Evolutionary conservation across 768 basidiomycete species (phyloP).

Genomic region (Suillus hirtellus): DNA sequence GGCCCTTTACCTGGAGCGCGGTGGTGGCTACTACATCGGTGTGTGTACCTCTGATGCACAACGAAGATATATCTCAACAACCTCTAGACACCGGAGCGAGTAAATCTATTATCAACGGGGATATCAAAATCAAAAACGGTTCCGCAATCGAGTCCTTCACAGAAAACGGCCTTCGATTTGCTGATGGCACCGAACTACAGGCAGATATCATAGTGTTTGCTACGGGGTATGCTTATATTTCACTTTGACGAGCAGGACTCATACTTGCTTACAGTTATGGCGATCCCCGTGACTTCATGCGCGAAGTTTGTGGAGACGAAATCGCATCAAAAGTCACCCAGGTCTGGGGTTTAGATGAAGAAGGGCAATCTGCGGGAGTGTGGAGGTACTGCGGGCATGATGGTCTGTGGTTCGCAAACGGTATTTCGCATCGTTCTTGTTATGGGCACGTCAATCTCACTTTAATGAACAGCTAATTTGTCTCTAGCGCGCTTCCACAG

Average conservation of each 20-base stretch:
- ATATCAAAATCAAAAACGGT: conserved; percentile 53
- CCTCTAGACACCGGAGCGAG: conserved; percentile 40
- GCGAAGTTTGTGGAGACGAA: conserved; percentile 46
- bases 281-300: conserved; percentile 41
- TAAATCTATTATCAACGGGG: conserved; percentile 44
- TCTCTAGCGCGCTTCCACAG: conserved; percentile 30
- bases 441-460: neutral
- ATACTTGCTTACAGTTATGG: conserved; percentile 42
- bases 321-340: conserved; percentile 45
- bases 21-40: conserved; percentile 46
- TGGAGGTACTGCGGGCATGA: conserved; percentile 36
- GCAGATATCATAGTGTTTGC: conserved; percentile 36
- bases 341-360: conserved; percentile 63
- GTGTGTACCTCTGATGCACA: conserved; percentile 2
- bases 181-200: conserved; percentile 30
- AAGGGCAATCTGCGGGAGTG: conserved; percentile 56
- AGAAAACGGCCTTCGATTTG: conserved; percentile 30
- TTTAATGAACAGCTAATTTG: conserved; percentile 22
- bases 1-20: conserved; percentile 26
- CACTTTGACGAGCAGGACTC: too few relatives aligned
- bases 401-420: conserved; percentile 34
- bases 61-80: neutral
- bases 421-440: conserved; percentile 9
- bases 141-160: conserved; percentile 33
- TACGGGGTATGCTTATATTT: conserved; percentile 24